Conservation (phyloP, 192 early-diverging fungal genomes). For the Rhizoclosmatium sp. region DNA sequence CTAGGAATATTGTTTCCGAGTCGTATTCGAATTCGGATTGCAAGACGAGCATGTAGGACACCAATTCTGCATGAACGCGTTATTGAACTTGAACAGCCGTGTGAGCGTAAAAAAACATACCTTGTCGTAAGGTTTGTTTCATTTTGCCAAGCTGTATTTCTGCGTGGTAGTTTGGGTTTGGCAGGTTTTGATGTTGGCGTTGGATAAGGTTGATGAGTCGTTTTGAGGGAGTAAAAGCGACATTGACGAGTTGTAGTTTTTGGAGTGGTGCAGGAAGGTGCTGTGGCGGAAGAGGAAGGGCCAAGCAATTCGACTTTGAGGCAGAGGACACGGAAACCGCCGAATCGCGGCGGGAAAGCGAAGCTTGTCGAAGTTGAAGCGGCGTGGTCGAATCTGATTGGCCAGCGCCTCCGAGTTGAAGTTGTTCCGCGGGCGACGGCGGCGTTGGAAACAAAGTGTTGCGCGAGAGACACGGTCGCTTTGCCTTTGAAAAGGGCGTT, state of each 20-base stretch:
- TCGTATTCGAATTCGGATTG: constrained; percentile 26
- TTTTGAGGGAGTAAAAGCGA: constrained; percentile 16
- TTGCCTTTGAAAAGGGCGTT: too few species aligned
- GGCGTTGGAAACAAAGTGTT: too few species aligned
- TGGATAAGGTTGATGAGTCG: constrained; percentile 14
- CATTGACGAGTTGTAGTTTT: not conserved
- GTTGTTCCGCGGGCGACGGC: too few species aligned
- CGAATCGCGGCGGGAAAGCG: too few species aligned
- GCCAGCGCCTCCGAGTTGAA: too few species aligned
- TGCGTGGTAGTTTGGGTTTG: constrained; percentile 8
- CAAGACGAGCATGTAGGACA: not conserved
- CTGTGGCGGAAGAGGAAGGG: not conserved
- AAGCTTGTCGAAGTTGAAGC: too few species aligned
- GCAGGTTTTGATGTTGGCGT: constrained; percentile 7
- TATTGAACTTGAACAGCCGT: too few species aligned
- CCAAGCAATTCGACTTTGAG: not conserved
- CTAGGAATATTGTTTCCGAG: constrained; percentile 14
- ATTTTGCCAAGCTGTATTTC: constrained; percentile 19
- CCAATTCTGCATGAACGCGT: not conserved
- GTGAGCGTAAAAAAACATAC: not conserved
- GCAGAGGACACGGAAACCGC: too few species aligned
- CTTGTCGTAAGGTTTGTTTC: not conserved
- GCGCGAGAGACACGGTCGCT: too few species aligned
- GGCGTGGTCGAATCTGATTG: too few species aligned
- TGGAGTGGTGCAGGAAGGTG: not conserved